These are phyloP conservation scores for Termitomyces sp. DNA, from an alignment of 768 basidiomycete genomes.

Conservation along the genomic window DNA sequence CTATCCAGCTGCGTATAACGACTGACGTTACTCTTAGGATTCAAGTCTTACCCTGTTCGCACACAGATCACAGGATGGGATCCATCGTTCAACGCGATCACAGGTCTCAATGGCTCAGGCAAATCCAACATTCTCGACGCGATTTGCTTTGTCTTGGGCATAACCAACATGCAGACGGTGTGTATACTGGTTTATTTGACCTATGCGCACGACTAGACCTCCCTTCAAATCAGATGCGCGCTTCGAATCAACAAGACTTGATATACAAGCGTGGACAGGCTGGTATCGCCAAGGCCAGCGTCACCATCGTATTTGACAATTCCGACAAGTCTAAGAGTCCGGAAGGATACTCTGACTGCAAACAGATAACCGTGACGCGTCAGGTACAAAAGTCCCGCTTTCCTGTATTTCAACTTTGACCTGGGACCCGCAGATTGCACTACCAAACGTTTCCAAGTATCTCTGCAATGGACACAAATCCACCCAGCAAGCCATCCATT, in stretches of 20 bases:
- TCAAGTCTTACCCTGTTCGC: conserved; percentile 96
- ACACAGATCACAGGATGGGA: conserved; percentile 98
- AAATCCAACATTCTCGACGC: conserved; percentile 99
- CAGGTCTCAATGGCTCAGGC: conserved; percentile 91
- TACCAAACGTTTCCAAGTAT: conserved; percentile 93
- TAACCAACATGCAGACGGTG: conserved; percentile 94
- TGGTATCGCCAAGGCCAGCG: conserved; percentile 93
- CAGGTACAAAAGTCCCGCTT: conserved; percentile 48
- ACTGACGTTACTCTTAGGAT: conserved; percentile 46
- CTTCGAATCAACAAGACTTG: conserved; percentile 92
- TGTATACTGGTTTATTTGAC: conserved; percentile 13
- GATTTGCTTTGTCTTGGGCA: conserved; percentile 97
- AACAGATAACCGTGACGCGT: conserved; percentile 94
- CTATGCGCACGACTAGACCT: neutral
- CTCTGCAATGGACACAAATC: conserved; percentile 95
- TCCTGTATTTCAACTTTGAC: neutral
- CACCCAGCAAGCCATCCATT: conserved; percentile 79
- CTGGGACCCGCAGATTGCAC: conserved; percentile 59
- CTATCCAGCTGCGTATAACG: neutral
- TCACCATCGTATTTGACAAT: conserved; percentile 99
- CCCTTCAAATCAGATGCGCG: conserved; percentile 66
- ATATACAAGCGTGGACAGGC: conserved; percentile 99
- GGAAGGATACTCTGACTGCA: conserved; percentile 68
- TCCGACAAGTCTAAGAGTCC: conserved; percentile 84
- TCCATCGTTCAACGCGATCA: conserved; percentile 97